phyloP scores from a whole-genome alignment of 257 asterid genomes.

The Agastache rugosa region DNA sequence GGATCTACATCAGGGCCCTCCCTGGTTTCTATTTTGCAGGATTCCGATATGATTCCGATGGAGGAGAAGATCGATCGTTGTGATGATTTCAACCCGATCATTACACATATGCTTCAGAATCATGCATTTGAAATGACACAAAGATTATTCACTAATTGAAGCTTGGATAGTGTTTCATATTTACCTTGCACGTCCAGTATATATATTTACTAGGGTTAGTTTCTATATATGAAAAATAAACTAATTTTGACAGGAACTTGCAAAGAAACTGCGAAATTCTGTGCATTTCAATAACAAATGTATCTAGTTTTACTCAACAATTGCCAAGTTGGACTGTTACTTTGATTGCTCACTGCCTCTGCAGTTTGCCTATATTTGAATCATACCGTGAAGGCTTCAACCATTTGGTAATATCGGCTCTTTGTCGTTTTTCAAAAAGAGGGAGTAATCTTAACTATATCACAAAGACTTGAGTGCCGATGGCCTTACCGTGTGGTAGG shows the following conservation, averaged over 20 bases:
- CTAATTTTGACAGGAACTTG: slow-evolving; percentile 63
- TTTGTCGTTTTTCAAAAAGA: slow-evolving; percentile 58
- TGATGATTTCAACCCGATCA: no score
- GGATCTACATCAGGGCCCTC: no score
- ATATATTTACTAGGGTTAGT: slow-evolving; percentile 18
- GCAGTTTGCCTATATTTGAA: slow-evolving; percentile 62
- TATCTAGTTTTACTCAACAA: slow-evolving; percentile 57
- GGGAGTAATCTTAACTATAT: no score
- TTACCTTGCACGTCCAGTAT: slow-evolving; percentile 1
- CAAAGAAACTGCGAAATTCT: slow-evolving; percentile 73
- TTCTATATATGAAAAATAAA: slow-evolving; percentile 27
- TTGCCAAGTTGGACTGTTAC: slow-evolving; percentile 73
- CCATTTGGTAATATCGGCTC: slow-evolving; percentile 82
- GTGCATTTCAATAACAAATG: slow-evolving; percentile 71
- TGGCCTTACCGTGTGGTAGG: no score
- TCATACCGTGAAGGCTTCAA: slow-evolving; percentile 68
- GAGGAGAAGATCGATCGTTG: no score
- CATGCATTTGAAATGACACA: slow-evolving; percentile 17
- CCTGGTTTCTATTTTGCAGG: no score
- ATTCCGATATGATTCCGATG: no score
- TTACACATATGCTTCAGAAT: slow-evolving; percentile 26
- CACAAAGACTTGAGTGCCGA: no score
- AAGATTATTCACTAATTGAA: not conserved
- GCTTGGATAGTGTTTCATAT: slow-evolving; percentile 28
- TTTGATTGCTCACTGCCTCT: slow-evolving; percentile 78